Evolutionary conservation across 208 protist genomes (phyloP).

Genomic region (Crithidia sp.): DNA sequence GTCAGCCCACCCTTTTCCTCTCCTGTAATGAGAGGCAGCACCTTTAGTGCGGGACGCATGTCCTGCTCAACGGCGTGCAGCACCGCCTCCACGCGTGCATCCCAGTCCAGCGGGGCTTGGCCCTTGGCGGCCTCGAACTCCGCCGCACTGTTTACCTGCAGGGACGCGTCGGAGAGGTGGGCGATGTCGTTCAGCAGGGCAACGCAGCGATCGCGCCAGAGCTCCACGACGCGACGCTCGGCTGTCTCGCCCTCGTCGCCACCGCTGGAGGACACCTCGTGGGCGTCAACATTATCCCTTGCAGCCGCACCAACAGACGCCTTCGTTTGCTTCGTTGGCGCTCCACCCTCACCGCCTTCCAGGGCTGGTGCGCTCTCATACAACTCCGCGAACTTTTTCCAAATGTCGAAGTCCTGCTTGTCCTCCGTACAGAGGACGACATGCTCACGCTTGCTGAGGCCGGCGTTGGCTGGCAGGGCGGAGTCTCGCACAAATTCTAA

Average conservation of each 20-base stretch:
- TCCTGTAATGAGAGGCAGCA: conserved; percentile 10
- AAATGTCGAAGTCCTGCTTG: conserved; percentile 77
- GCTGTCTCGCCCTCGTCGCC: conserved; percentile 30
- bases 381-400: conserved; percentile 74
- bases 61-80: conserved; percentile 38
- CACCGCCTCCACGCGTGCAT: conserved; percentile 33
- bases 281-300: conserved; percentile 28
- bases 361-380: conserved; percentile 58
- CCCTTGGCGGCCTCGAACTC: conserved; percentile 20
- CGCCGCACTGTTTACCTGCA: conserved; percentile 37
- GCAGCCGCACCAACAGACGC: background rate
- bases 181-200: conserved; percentile 61
- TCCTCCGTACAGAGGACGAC: conserved; percentile 85
- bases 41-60: conserved; percentile 33
- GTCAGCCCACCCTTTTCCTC: background rate
- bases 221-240: conserved; percentile 16
- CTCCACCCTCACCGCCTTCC: conserved; percentile 21
- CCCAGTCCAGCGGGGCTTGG: conserved; percentile 30
- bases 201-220: conserved; percentile 65
- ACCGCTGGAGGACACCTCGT: conserved; percentile 58
- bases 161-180: conserved; percentile 39
- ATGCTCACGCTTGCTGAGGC: conserved; percentile 69
- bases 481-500: conserved; percentile 81
- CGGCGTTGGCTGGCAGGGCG: conserved; percentile 25
- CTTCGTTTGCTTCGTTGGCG: conserved; percentile 1